Base-by-base conservation (phyloP, 768 basidiomycete genomes). In the Amyloporia xantha region DNA sequence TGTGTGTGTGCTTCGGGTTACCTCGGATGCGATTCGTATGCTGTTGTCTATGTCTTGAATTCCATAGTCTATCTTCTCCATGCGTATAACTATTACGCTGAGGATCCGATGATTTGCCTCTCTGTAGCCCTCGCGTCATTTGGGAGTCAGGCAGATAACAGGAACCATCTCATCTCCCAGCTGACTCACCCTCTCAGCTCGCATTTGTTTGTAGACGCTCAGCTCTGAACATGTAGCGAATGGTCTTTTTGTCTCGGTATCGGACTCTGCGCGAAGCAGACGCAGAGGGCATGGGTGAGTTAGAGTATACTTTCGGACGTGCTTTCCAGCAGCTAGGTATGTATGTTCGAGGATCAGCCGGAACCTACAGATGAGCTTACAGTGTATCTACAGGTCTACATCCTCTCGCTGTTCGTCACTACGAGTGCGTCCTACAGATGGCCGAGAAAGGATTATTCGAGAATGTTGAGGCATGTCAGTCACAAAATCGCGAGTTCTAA, bases 291-390 rank as follows among this genome's bases (percentile, higher is more conserved):
- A 55, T 75, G 19, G 76, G 81, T 25, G 94, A 98, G 64, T 83
- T 95, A 3, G 91, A 99, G 49, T 97, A 79, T 63, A 99, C 97
- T 64, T 89, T 93, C 60, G 95, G 86, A 0, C 74, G 95, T 40
- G 79, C 82, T 1, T 98, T 96, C 62, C 95, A 98, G 61, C 88
- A 93, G 51, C 71, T 96, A 15, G 89, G 92, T 91, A 52, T 47
- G 76, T n/a, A n/a, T n/a, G n/a, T n/a, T 1, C 30, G 5, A 39
- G 35, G n/a, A n/a, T 26, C 15, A 38, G 26, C 48, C 41, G 46
- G 51, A 35, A 35, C 6, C 2, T 28, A 37, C 38, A 2, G 7
- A 3, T 41, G 4, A 41, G 19, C n/a, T n/a, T n/a, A 35, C 35
- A 24, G 43, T 30, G 28, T 41, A n/a, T 33, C 19, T 5, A 24